These are phyloP conservation scores for Aspergillus caelatus DNA, from an alignment of 2,329 filamentous ascomycete species.

Conservation along the genomic window DNA sequence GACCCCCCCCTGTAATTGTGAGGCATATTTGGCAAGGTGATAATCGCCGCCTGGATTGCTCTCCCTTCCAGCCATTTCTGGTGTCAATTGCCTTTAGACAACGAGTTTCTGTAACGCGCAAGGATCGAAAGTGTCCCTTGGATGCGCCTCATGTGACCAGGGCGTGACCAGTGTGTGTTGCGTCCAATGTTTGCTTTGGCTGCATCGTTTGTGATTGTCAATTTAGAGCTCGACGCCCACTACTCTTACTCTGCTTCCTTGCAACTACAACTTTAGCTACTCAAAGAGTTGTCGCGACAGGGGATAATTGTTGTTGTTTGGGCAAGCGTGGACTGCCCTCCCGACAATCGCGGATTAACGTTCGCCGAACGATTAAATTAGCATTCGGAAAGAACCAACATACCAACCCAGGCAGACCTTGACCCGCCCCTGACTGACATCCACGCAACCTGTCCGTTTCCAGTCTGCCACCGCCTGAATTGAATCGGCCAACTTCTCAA, in stretches of 20 bases:
- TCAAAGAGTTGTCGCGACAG: background rate
- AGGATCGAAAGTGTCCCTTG: background rate
- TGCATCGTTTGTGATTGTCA: background rate
- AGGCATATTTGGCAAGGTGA: background rate
- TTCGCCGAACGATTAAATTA: constrained; percentile 26
- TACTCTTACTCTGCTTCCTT: background rate
- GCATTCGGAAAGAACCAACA: constrained; percentile 25
- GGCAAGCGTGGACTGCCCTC: constrained; percentile 1
- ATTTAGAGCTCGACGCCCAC: background rate
- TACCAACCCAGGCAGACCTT: constrained; percentile 10
- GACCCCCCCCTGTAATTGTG: background rate
- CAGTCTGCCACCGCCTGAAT: constrained; percentile 1
- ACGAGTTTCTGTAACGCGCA: background rate
- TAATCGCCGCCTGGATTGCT: background rate
- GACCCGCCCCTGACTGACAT: constrained; percentile 19
- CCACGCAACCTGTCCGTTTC: constrained; percentile 5
- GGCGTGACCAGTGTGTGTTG: background rate
- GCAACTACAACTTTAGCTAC: background rate
- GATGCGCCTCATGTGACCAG: background rate
- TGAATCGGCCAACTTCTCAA: background rate
- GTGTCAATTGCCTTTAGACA: background rate
- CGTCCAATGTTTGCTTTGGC: background rate
- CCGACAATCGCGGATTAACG: constrained; percentile 24
- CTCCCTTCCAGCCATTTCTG: background rate
- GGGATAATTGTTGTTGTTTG: background rate